Conservation (phyloP, 2,329 filamentous ascomycete genomes). For the Alternaria gaisen region DNA sequence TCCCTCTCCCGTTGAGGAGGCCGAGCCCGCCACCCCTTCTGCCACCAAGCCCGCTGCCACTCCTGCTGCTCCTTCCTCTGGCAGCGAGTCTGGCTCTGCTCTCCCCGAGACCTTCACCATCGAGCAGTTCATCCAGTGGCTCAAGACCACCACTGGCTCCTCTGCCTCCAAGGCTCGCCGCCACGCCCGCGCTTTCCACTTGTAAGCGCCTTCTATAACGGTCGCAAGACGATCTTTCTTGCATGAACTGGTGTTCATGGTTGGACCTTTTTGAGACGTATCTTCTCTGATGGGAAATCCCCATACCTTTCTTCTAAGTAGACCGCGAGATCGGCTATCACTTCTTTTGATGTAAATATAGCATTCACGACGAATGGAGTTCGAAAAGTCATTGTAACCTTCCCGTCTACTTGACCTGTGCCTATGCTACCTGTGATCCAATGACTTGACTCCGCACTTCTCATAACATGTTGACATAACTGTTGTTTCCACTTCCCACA, state of each 20-base stretch:
- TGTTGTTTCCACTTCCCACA: too few species aligned
- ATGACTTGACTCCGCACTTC: not conserved
- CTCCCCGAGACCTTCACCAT: conserved; percentile 44
- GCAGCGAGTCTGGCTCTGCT: conserved; percentile 26
- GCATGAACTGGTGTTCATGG: conserved; percentile 20
- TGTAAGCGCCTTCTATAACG: conserved; percentile 39
- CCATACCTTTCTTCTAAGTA: conserved; percentile 5
- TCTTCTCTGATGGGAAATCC: conserved; percentile 19
- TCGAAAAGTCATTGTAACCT: conserved; percentile 8
- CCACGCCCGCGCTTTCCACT: conserved; percentile 51
- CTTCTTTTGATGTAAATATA: conserved; percentile 28
- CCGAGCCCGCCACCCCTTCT: conserved; percentile 17
- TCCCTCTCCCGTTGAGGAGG: conserved; percentile 12
- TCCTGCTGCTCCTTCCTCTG: conserved; percentile 19
- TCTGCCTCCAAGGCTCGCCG: conserved; percentile 34
- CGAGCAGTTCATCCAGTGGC: conserved; percentile 41
- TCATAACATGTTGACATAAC: too few species aligned
- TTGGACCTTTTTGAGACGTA: conserved; percentile 19
- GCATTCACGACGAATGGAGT: conserved; percentile 29
- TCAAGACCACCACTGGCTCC: conserved; percentile 34
- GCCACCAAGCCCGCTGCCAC: conserved; percentile 11
- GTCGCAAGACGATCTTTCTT: conserved; percentile 5
- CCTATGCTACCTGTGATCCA: not conserved
- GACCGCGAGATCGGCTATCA: conserved; percentile 21
- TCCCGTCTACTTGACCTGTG: not conserved